A percentile compares a stretch with the other conserved stretches of the same genome.
phyloP scores from a whole-genome alignment of 1,284 basidiomycete species.

The Taiwanofungus camphoratus region DNA sequence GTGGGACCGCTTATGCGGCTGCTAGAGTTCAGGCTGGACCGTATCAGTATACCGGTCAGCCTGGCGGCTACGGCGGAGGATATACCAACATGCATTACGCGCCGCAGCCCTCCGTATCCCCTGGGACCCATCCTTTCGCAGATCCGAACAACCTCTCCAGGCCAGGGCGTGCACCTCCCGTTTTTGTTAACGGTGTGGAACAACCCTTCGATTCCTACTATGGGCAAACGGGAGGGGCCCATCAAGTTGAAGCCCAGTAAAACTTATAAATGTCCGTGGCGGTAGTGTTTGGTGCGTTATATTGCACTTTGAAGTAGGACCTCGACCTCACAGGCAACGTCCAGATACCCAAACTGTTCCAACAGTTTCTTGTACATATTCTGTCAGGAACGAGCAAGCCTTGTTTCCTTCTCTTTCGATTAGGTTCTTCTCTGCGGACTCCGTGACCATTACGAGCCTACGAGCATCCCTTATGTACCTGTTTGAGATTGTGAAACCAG shows the following conservation, averaged over 20 bases:
- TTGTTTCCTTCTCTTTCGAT: neutral
- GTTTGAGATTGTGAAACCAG: too few species aligned
- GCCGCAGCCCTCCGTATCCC: conserved; percentile 4
- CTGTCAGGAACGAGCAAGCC: neutral
- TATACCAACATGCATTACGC: conserved; percentile 12
- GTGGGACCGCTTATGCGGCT: conserved; percentile 21
- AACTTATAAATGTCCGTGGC: neutral
- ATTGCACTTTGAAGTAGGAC: neutral
- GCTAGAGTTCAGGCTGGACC: conserved; percentile 20
- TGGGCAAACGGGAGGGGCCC: neutral
- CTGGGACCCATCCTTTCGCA: conserved; percentile 24
- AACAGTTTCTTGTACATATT: neutral
- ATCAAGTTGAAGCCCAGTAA: neutral
- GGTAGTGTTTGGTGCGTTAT: neutral
- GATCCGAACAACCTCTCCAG: conserved; percentile 24
- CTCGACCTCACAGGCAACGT: neutral
- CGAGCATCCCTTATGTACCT: neutral
- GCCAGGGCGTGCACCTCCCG: conserved; percentile 16
- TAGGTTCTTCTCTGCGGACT: neutral
- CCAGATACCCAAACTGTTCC: conserved; percentile 1
- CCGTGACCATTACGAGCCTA: neutral
- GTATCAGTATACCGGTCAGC: conserved; percentile 19
- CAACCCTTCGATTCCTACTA: neutral
- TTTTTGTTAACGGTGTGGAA: conserved; percentile 1
- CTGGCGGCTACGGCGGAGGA: conserved; percentile 13